These are phyloP conservation scores for Hirschioporus abietinus DNA, from an alignment of 768 basidiomycete species.

Conservation along the genomic window DNA sequence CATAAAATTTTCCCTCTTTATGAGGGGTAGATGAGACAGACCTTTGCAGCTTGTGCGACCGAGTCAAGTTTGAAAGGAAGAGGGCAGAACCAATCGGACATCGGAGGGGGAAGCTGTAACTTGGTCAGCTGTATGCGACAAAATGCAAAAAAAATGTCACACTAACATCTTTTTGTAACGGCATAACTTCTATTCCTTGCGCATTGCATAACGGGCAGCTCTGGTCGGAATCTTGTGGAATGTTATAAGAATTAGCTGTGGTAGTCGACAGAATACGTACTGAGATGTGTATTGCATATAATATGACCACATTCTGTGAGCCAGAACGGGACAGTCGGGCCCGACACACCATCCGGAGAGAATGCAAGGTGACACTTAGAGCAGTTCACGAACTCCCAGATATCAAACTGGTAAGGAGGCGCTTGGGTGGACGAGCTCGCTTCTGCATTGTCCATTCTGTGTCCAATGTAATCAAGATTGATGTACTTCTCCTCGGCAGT, in stretches of 20 bases:
- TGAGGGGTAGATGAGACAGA: conserved; percentile 18
- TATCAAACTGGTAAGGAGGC: conserved; percentile 36
- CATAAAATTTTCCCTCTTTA: too few relatives aligned
- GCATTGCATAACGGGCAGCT: conserved; percentile 68
- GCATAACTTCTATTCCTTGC: conserved; percentile 58
- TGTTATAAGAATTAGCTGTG: conserved; percentile 3
- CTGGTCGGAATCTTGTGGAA: conserved; percentile 55
- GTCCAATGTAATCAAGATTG: background rate
- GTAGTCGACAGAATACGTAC: conserved; percentile 35
- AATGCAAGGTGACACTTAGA: conserved; percentile 67
- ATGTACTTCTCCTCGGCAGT: background rate
- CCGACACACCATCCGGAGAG: conserved; percentile 39
- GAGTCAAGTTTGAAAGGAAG: conserved; percentile 57
- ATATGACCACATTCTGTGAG: conserved; percentile 86
- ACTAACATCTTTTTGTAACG: conserved; percentile 68
- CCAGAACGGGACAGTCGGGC: conserved; percentile 73
- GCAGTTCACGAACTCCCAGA: conserved; percentile 80
- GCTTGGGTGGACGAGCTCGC: background rate
- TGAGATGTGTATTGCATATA: conserved; percentile 80
- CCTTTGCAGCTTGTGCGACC: conserved; percentile 65
- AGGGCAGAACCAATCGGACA: conserved; percentile 77
- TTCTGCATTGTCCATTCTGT: background rate
- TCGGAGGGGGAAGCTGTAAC: conserved; percentile 67
- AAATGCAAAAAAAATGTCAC: background rate
- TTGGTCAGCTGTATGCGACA: background rate